Conservation (phyloP, 768 basidiomycete species). For the Macrolepiota dolichaula region DNA sequence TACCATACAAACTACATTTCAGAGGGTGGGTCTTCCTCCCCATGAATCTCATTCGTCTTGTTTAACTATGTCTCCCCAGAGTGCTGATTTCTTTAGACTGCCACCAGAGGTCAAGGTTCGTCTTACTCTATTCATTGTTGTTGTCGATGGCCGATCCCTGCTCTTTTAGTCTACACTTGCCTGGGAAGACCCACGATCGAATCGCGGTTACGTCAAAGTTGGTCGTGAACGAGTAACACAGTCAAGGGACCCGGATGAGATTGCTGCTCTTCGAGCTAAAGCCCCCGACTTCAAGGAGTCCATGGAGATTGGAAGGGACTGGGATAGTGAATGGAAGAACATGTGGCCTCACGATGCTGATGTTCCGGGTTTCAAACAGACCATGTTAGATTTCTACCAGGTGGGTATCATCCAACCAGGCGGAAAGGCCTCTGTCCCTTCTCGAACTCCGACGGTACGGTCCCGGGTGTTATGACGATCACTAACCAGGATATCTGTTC, state of each 20-base stretch:
- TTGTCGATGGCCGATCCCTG: not conserved
- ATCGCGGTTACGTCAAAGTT: conserved; percentile 78
- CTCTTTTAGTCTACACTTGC: conserved; percentile 50
- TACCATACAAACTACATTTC: conserved; percentile 57
- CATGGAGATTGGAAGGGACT: conserved; percentile 89
- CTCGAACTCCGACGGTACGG: not conserved
- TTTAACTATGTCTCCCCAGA: conserved; percentile 39
- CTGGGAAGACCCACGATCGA: conserved; percentile 84
- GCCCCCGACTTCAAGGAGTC: conserved; percentile 83
- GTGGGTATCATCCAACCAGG: conserved; percentile 24
- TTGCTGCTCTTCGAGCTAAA: conserved; percentile 65
- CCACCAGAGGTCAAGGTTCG: conserved; percentile 60
- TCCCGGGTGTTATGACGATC: not conserved
- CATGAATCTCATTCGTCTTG: not conserved
- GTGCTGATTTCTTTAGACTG: conserved; percentile 70
- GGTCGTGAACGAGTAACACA: conserved; percentile 84
- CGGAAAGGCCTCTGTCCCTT: not conserved
- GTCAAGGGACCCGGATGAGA: conserved; percentile 65
- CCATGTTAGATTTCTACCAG: conserved; percentile 76
- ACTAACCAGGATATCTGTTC: conserved; percentile 13
- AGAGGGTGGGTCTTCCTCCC: conserved; percentile 43
- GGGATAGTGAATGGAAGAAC: conserved; percentile 76
- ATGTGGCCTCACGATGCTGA: conserved; percentile 69
- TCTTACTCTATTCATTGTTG: not conserved
- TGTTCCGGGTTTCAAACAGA: conserved; percentile 64